A percentile compares a stretch with the other conserved stretches of the same genome.
These are phyloP conservation scores for Mitragyna speciosa DNA, from an alignment of 257 asterid species.

Conservation along the genomic window DNA sequence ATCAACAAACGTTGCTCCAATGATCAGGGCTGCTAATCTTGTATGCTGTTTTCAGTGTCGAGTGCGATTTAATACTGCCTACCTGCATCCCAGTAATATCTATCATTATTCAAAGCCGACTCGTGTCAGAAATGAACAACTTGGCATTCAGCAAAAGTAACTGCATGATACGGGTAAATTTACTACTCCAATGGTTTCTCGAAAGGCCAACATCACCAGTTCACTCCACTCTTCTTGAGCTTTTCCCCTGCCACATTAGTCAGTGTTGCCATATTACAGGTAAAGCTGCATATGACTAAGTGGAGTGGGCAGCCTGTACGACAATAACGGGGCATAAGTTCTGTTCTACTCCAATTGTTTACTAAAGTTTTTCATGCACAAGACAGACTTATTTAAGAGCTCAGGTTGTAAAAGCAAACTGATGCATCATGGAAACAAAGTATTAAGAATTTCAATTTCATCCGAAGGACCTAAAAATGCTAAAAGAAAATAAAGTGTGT, in stretches of 20 bases:
- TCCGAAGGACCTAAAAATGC: not conserved
- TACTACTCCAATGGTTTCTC: not conserved
- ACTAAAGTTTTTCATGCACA: too few species aligned
- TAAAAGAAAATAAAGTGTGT: too few species aligned
- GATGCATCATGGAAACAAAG: too few species aligned
- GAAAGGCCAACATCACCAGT: not conserved
- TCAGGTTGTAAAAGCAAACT: too few species aligned
- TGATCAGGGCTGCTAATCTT: not conserved
- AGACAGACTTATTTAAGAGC: too few species aligned
- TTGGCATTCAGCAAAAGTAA: slow-evolving; percentile 8
- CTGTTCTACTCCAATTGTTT: too few species aligned
- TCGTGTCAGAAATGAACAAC: slow-evolving; percentile 3
- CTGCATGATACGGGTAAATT: not conserved
- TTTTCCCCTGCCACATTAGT: not conserved
- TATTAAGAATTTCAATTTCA: too few species aligned
- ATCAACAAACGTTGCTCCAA: not conserved
- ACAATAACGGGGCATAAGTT: too few species aligned
- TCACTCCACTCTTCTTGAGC: not conserved
- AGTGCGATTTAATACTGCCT: not conserved
- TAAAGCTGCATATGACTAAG: too few species aligned
- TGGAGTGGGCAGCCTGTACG: too few species aligned
- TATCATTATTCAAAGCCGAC: not conserved
- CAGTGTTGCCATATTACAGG: not conserved
- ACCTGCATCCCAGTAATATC: slow-evolving; percentile 7
- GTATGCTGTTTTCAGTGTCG: not conserved